Conservation (phyloP, 495 filamentous ascomycete genomes). For the Friedmanniomyces simplex region DNA sequence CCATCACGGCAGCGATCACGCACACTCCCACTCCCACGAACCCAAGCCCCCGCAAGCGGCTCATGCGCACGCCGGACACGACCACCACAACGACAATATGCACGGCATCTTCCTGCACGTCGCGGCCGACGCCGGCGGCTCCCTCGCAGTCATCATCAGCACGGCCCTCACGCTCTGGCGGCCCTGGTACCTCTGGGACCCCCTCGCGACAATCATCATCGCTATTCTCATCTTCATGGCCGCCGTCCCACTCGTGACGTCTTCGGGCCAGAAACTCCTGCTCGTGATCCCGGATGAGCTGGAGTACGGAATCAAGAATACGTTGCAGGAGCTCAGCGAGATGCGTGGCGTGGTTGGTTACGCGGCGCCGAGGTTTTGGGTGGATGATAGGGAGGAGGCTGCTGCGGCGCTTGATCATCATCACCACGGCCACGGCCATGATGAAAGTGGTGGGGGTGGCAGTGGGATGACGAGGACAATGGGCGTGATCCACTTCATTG, state of each 20-base stretch:
- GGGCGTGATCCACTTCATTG: constrained; percentile 34
- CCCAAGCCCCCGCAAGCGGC: not conserved
- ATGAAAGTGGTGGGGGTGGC: constrained; percentile 13
- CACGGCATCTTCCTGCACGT: constrained; percentile 97
- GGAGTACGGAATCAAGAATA: constrained; percentile 81
- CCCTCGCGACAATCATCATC: constrained; percentile 86
- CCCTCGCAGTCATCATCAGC: constrained; percentile 86
- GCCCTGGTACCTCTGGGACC: constrained; percentile 92
- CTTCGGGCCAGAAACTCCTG: constrained; percentile 68
- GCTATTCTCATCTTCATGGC: constrained; percentile 84
- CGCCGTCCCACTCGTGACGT: constrained; percentile 76
- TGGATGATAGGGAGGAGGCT: constrained; percentile 55
- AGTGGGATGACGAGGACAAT: constrained; percentile 24
- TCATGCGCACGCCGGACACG: constrained; percentile 27
- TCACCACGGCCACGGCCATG: constrained; percentile 17
- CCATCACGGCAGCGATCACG: constrained; percentile 5
- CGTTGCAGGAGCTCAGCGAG: constrained; percentile 70
- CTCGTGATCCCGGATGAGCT: constrained; percentile 74
- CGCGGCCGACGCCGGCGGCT: constrained; percentile 87
- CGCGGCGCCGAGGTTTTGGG: constrained; percentile 84
- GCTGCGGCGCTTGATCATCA: constrained; percentile 28
- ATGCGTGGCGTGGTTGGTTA: constrained; percentile 79
- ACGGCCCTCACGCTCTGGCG: constrained; percentile 77
- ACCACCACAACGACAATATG: constrained; percentile 95
- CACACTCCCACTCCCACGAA: not conserved